phyloP scores from a whole-genome alignment of 2,329 filamentous ascomycete species.

The Sporothrix pseudoabietina region DNA sequence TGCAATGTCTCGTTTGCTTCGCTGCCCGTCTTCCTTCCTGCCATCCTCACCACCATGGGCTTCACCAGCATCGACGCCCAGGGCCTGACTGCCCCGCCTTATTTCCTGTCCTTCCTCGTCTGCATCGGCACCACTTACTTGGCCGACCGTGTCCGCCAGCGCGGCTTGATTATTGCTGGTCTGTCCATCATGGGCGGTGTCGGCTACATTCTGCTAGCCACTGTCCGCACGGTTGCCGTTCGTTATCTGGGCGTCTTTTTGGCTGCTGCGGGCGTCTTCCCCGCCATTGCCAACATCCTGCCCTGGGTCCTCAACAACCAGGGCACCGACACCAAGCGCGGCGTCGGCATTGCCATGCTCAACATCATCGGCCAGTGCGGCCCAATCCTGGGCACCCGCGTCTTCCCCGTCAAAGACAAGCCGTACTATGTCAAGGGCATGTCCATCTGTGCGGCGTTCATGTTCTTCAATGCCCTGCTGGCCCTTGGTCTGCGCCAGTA shows the following conservation, averaged over 20 bases:
- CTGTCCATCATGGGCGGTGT: conserved; percentile 60
- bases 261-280: conserved; percentile 56
- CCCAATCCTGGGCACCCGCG: conserved; percentile 63
- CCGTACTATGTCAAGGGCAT: conserved; percentile 48
- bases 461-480: conserved; percentile 47
- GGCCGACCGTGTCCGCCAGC: conserved; percentile 66
- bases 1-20: conserved; percentile 43
- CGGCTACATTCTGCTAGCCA: conserved; percentile 67
- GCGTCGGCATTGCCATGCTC: conserved; percentile 63
- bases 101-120: conserved; percentile 66
- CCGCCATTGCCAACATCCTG: conserved; percentile 67
- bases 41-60: conserved; percentile 67
- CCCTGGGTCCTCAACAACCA: conserved; percentile 73
- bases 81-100: conserved; percentile 71
- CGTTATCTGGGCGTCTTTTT: conserved; percentile 54
- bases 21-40: conserved; percentile 65
- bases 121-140: conserved; percentile 64
- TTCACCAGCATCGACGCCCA: conserved; percentile 68
- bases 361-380: conserved; percentile 65
- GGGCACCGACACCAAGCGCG: conserved; percentile 65
- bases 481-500: conserved; percentile 41
- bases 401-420: conserved; percentile 55
- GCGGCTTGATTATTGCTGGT: conserved; percentile 60
- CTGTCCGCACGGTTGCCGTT: conserved; percentile 48
- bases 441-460: conserved; percentile 46